Base-by-base conservation (phyloP, 345 rosid species). In the Hypericum perforatum region DNA sequence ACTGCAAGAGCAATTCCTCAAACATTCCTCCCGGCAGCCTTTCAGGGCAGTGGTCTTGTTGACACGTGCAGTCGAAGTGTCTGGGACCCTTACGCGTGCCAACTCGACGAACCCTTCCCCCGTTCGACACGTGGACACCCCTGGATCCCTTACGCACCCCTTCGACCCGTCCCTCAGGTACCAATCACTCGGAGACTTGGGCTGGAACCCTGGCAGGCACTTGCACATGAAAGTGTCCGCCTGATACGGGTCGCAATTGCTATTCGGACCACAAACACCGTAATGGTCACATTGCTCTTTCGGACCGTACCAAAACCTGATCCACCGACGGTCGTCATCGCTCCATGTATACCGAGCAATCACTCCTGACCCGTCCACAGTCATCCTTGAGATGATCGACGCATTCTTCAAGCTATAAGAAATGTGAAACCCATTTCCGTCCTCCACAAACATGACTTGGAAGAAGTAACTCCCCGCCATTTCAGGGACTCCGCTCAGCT, bases 241-340 rank as follows among this genome's bases (percentile, higher is more conserved):
- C 32, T 22, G 32, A 4, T 22, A 22, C 32, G 32, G 9, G 43
- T 44, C 32, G 13, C 71, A 66, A n/a, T 7, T 39, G 36, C 43
- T 62, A 42, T 54, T 37, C 9, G 59, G 49, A 32, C 69, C 69
- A 59, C 69, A 65, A 7, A 8, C 5, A 0, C 53, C 59, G 53
- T 66, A 60, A 10, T 5, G 7, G n/a, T 66, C 65, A 43, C 70
- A 61, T 13, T 43, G 16, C 49, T 66, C 61, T 9, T 16, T 56
- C 7, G 5, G 36, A 3, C 41, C 43, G 5, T 42, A 32, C 12
- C 37, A 43, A 39, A 51, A 38, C 5, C 6, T 7, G 0, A 2
- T 36, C 70, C 65, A 66, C 7, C 15, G 7, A 5, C 15, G 39
- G 8, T 49, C 39, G 15, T 10, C 29, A 7, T 60, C 56, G 3